These are phyloP conservation scores for Nicotiana rustica DNA, from an alignment of 305 asterid species.

Conservation along the genomic window DNA sequence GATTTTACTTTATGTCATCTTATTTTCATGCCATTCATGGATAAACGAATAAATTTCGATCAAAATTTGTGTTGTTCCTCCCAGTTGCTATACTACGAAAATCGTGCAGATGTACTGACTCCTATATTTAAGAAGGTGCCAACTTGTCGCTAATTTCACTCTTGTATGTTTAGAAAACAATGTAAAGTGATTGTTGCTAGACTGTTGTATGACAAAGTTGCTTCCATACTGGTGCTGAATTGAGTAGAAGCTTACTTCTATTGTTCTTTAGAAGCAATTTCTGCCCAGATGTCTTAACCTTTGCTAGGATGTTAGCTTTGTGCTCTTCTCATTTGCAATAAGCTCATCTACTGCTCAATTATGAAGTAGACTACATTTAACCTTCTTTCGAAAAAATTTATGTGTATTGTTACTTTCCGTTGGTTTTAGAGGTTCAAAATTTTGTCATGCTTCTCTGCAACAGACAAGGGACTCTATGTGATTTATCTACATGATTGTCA, in stretches of 20 bases:
- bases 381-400: not conserved
- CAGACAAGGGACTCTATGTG: not conserved
- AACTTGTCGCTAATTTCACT: not conserved
- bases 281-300: not conserved
- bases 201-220: constrained; percentile 6
- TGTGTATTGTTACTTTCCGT: constrained; percentile 6
- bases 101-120: not conserved
- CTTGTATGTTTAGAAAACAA: constrained; percentile 18
- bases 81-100: not conserved
- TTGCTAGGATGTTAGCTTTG: not conserved
- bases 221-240: constrained; percentile 24
- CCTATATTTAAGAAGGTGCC: not conserved
- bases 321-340: not conserved
- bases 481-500: constrained; percentile 2
- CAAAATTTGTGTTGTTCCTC: not conserved
- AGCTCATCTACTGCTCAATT: not conserved
- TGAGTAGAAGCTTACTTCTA: not conserved
- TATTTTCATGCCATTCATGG: too few relatives aligned
- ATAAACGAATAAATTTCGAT: too few relatives aligned
- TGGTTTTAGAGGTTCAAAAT: not conserved
- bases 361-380: not conserved
- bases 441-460: not conserved
- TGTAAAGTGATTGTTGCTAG: not conserved
- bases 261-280: not conserved
- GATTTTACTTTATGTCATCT: too few relatives aligned